A percentile compares a stretch with the other conserved stretches of the same genome.
Conservation (phyloP, 2,329 filamentous ascomycete species). For the Alternaria ventricosa region DNA sequence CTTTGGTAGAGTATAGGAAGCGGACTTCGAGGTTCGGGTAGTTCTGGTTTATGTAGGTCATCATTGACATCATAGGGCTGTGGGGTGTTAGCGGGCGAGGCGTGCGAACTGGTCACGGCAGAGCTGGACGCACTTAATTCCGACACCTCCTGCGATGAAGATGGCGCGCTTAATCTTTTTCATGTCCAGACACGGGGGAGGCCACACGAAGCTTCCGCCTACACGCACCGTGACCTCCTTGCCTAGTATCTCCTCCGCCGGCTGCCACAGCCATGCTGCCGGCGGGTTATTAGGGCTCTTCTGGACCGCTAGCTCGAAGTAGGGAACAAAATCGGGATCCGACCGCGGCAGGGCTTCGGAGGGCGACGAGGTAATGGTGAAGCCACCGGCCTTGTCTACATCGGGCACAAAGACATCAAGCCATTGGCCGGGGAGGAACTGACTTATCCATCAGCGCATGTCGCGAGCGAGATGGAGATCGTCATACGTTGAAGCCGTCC, state of each 20-base stretch:
- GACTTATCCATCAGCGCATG: constrained; percentile 38
- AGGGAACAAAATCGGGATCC: constrained; percentile 47
- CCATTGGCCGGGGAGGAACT: constrained; percentile 86
- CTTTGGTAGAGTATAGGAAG: constrained; percentile 69
- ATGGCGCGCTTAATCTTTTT: constrained; percentile 65
- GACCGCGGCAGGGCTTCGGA: constrained; percentile 54
- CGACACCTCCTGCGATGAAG: constrained; percentile 81
- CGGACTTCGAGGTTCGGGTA: constrained; percentile 54
- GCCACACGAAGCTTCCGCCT: constrained; percentile 83
- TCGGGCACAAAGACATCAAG: constrained; percentile 80
- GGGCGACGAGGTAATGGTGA: constrained; percentile 84
- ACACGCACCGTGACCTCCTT: constrained; percentile 70
- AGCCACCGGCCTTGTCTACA: constrained; percentile 76
- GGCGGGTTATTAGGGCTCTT: constrained; percentile 72
- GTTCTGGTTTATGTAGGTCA: constrained; percentile 64
- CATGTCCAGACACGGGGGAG: constrained; percentile 61
- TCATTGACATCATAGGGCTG: constrained; percentile 76
- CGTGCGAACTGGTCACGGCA: neutral
- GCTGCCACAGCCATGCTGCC: constrained; percentile 76
- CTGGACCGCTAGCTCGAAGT: constrained; percentile 81
- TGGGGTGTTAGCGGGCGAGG: constrained; percentile 15
- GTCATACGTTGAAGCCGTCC: constrained; percentile 57
- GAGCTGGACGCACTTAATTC: constrained; percentile 68
- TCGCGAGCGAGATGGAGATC: constrained; percentile 31
- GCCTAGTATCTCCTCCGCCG: constrained; percentile 62